A percentile compares a stretch with the other conserved stretches of the same genome.
These are phyloP conservation scores for Auxenochlorella pyrenoidosa DNA, from an alignment of 139 green algal genomes.

Conservation along the genomic window DNA sequence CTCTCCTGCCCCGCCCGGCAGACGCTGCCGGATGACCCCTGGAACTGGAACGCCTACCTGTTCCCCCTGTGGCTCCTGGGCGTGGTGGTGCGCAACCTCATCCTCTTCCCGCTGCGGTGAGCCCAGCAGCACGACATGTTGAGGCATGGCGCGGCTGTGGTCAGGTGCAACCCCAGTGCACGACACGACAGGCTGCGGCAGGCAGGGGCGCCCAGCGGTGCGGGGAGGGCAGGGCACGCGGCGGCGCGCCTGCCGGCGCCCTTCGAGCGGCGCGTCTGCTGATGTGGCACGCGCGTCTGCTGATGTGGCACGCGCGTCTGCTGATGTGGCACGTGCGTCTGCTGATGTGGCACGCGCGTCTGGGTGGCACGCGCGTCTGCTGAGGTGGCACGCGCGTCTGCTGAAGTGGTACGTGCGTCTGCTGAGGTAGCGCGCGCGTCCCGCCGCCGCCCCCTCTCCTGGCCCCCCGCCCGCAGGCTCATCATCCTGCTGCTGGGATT, in stretches of 20 bases:
- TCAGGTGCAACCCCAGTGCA: too few species aligned
- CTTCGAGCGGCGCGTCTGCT: too few species aligned
- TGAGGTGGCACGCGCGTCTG: background rate
- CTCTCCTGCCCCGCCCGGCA: background rate
- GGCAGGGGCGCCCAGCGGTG: too few species aligned
- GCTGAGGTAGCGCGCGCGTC: too few species aligned
- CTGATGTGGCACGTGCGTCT: background rate
- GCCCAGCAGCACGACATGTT: background rate
- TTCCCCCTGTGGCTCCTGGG: conserved; percentile 88
- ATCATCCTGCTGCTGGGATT: conserved; percentile 77
- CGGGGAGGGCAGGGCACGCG: too few species aligned
- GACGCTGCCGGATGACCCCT: conserved; percentile 72
- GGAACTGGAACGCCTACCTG: conserved; percentile 99
- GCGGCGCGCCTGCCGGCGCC: too few species aligned
- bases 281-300: too few species aligned
- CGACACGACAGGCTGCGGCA: too few species aligned
- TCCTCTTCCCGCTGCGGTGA: conserved; percentile 86
- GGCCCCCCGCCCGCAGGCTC: conserved; percentile 56
- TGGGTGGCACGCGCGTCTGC: background rate
- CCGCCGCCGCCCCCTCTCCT: background rate
- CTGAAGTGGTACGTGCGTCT: too few species aligned
- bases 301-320: too few species aligned
- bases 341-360: background rate
- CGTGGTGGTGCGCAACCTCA: conserved; percentile 74
- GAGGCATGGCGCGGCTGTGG: too few species aligned